Conservation (phyloP, 306 rosid genomes). For the Glycyrrhiza uralensis region DNA sequence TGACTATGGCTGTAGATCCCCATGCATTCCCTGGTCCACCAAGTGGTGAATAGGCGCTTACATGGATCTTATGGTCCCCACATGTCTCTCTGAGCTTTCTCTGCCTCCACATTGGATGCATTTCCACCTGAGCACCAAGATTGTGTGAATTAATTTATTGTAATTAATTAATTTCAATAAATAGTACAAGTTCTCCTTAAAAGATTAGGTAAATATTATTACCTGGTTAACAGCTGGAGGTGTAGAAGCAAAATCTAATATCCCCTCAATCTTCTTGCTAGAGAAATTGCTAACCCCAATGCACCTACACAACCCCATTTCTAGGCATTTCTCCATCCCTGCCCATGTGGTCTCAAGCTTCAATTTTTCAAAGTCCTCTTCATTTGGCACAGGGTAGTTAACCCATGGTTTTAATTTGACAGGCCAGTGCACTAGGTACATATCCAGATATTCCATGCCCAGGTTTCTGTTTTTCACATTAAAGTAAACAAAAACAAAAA, state of each 20-base stretch:
- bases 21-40: slow-evolving; percentile 92
- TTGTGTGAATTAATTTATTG: background rate
- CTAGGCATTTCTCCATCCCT: slow-evolving; percentile 83
- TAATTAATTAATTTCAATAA: background rate
- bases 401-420: slow-evolving; percentile 84
- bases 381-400: slow-evolving; percentile 61
- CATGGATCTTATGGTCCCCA: slow-evolving; percentile 61
- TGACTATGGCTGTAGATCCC: slow-evolving; percentile 80
- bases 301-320: slow-evolving; percentile 69
- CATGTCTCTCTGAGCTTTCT: slow-evolving; percentile 53
- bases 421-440: slow-evolving; percentile 98
- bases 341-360: slow-evolving; percentile 73
- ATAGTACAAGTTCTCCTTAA: background rate
- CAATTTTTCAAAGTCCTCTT: slow-evolving; percentile 68
- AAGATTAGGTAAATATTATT: background rate
- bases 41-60: slow-evolving; percentile 87
- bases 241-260: slow-evolving; percentile 59
- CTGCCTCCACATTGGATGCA: slow-evolving; percentile 97
- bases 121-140: slow-evolving; percentile 57
- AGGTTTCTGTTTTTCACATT: slow-evolving; percentile 49
- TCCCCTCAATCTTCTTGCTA: slow-evolving; percentile 48
- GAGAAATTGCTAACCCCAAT: slow-evolving; percentile 98
- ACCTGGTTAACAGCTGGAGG: slow-evolving; percentile 87
- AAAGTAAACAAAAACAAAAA: background rate
- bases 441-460: slow-evolving; percentile 75